Conservation (phyloP, 2,329 filamentous ascomycete genomes). For the Diaporthe vexans region DNA sequence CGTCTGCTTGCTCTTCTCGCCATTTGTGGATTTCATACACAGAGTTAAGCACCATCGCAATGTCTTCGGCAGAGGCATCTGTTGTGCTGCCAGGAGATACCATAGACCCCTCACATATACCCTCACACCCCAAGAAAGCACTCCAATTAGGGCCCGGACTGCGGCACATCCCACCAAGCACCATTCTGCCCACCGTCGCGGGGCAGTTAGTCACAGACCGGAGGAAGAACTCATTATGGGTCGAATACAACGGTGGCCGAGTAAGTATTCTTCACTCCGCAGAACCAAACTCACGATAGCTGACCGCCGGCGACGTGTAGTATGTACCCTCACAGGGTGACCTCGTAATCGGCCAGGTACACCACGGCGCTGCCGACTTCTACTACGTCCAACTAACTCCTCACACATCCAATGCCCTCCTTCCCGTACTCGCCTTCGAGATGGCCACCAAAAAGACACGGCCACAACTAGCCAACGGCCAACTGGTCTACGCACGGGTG, state of each 20-base stretch:
- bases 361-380: constrained; percentile 80
- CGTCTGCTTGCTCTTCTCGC: constrained; percentile 1
- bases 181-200: constrained; percentile 77
- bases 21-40: neutral
- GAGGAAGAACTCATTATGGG: constrained; percentile 83
- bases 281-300: neutral
- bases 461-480: constrained; percentile 80
- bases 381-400: constrained; percentile 85
- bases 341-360: constrained; percentile 88
- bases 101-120: constrained; percentile 76
- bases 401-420: constrained; percentile 73
- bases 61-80: constrained; percentile 55
- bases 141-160: constrained; percentile 88
- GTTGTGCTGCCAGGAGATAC: constrained; percentile 87
- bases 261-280: constrained; percentile 60
- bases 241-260: constrained; percentile 79
- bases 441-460: constrained; percentile 92
- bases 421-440: constrained; percentile 94
- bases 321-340: constrained; percentile 87
- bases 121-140: constrained; percentile 76
- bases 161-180: constrained; percentile 82
- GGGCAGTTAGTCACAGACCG: constrained; percentile 77
- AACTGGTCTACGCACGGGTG: constrained; percentile 91
- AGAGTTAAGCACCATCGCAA: constrained; percentile 60
- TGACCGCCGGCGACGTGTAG: constrained; percentile 60